These are phyloP conservation scores for Suillus discolor DNA, from an alignment of 768 basidiomycete species.

Conservation along the genomic window DNA sequence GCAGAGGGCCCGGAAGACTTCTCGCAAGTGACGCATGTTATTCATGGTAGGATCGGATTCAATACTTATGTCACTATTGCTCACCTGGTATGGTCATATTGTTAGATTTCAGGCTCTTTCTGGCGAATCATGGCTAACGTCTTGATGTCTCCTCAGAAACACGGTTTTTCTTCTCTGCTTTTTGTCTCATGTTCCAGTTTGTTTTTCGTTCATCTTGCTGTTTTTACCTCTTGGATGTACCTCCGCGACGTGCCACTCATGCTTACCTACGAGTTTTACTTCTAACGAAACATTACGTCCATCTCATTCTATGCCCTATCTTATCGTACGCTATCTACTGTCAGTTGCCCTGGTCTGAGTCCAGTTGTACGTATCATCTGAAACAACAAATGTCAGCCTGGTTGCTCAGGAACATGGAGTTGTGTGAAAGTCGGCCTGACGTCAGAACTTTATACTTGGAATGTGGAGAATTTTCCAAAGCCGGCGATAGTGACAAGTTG, in stretches of 20 bases:
- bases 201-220: slow-evolving; percentile 3
- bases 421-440: neutral
- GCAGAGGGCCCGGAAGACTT: neutral
- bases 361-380: neutral
- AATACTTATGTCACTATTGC: neutral
- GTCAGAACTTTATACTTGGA: neutral
- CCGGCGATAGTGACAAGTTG: neutral
- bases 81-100: slow-evolving; percentile 4
- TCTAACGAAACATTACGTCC: neutral
- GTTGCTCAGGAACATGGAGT: neutral
- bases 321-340: slow-evolving; percentile 5
- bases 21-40: slow-evolving; percentile 7
- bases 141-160: slow-evolving; percentile 7
- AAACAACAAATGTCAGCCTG: neutral
- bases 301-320: neutral
- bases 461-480: neutral
- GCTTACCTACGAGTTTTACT: slow-evolving; percentile 9
- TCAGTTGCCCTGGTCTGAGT: neutral
- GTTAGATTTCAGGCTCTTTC: slow-evolving; percentile 4
- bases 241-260: neutral
- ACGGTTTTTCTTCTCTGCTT: slow-evolving; percentile 1
- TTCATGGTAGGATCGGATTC: slow-evolving; percentile 8
- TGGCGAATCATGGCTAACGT: slow-evolving; percentile 8
- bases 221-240: slow-evolving; percentile 2
- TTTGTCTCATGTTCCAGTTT: slow-evolving; percentile 5